Conservation (phyloP, 345 rosid species). For the Citropsis articulata region DNA sequence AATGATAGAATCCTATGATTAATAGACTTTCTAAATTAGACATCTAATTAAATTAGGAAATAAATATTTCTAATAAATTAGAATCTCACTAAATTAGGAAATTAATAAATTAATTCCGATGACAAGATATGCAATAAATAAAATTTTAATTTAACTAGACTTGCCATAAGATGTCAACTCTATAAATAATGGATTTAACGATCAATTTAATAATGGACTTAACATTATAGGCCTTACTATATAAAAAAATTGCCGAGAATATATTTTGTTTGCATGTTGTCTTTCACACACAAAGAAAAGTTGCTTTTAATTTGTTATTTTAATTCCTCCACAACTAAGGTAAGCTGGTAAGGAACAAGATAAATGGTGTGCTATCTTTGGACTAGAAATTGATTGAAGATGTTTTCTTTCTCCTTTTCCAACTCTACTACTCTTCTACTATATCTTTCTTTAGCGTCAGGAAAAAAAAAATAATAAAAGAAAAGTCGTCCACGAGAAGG, state of each 20-base stretch:
- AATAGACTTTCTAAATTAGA: too few relatives aligned
- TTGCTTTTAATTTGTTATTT: constrained; percentile 10
- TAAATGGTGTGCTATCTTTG: constrained; percentile 16
- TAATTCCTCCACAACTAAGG: constrained; percentile 29
- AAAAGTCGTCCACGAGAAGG: not conserved
- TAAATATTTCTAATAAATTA: too few relatives aligned
- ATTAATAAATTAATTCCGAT: too few relatives aligned
- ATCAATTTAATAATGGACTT: too few relatives aligned
- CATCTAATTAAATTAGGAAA: too few relatives aligned
- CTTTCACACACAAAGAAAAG: not conserved
- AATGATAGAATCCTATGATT: too few relatives aligned
- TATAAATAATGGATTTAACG: too few relatives aligned
- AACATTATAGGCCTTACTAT: not conserved
- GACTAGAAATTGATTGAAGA: constrained; percentile 13
- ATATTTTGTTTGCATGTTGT: constrained; percentile 4
- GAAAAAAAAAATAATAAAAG: not conserved
- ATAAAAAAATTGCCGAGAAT: not conserved
- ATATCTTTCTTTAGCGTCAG: not conserved
- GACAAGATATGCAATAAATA: too few relatives aligned
- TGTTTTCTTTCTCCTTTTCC: not conserved
- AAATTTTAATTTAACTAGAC: too few relatives aligned
- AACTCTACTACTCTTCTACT: not conserved
- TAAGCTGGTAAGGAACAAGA: constrained; percentile 7
- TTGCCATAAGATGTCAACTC: too few relatives aligned
- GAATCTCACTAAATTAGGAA: too few relatives aligned